A percentile compares a stretch with the other conserved stretches of the same genome.
Conservation (phyloP, 139 green algal genomes). For the Ulvella scutata region DNA sequence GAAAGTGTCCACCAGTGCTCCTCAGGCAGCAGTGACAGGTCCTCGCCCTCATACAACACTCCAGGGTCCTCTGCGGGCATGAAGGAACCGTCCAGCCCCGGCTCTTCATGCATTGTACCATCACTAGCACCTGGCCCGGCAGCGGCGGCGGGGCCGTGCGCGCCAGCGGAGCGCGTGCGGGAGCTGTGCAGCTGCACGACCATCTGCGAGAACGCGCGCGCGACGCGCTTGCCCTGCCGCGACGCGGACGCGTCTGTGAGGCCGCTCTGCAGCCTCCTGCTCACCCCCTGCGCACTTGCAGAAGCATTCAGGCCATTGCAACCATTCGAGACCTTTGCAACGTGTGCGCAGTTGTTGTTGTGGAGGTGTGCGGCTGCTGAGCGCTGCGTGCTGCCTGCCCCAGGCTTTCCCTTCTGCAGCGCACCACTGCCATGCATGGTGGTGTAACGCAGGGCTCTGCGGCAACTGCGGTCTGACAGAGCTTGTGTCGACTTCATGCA, state of each 20-base stretch:
- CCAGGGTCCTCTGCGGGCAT: no score
- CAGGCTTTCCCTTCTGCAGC: neutral
- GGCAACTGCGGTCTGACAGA: neutral
- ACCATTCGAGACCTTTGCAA: neutral
- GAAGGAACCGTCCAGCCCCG: neutral
- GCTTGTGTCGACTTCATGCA: no score
- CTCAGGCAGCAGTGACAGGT: neutral
- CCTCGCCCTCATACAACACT: neutral
- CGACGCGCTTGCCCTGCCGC: neutral
- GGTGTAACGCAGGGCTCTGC: neutral
- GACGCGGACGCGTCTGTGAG: neutral
- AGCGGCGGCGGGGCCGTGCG: neutral
- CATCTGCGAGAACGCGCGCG: neutral
- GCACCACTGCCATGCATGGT: neutral
- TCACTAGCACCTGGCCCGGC: neutral
- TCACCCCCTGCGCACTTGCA: neutral
- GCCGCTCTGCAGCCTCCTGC: neutral
- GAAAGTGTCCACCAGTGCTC: neutral
- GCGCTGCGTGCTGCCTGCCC: neutral
- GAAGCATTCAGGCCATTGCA: neutral
- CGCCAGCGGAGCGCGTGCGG: neutral
- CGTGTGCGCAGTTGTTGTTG: neutral
- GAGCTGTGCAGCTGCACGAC: neutral
- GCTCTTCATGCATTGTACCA: neutral
- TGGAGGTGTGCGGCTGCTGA: neutral